Evolutionary conservation across 768 basidiomycete species (phyloP).

Genomic region (Sarcomyxa edulis): DNA sequence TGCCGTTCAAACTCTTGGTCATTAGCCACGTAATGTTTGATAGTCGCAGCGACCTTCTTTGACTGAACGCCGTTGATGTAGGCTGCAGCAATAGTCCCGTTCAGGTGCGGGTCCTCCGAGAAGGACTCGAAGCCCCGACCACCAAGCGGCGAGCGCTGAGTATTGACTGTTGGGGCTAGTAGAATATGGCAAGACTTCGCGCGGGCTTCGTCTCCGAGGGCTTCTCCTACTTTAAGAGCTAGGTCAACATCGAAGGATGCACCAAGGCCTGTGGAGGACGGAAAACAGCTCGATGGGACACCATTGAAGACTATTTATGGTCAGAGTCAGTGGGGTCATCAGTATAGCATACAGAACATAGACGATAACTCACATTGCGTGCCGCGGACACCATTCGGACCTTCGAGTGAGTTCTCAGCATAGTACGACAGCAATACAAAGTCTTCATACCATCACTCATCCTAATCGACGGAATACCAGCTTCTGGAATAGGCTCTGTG

Average conservation of each 20-base stretch:
- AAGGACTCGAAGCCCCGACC: constrained; percentile 60
- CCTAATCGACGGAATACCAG: constrained; percentile 34
- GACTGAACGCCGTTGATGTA: constrained; percentile 62
- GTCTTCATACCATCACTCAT: constrained; percentile 40
- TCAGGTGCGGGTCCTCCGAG: constrained; percentile 55
- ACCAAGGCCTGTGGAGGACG: constrained; percentile 49
- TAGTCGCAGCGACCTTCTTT: constrained; percentile 51
- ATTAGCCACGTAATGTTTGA: constrained; percentile 62
- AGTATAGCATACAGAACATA: constrained; percentile 40
- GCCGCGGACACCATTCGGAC: constrained; percentile 47
- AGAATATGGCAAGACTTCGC: constrained; percentile 47
- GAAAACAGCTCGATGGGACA: constrained; percentile 52
- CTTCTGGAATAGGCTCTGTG: constrained; percentile 34
- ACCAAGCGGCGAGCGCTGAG: constrained; percentile 52
- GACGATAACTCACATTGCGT: constrained; percentile 30
- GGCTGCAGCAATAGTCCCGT: constrained; percentile 50
- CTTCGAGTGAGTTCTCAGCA: constrained; percentile 14
- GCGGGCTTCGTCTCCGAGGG: constrained; percentile 47
- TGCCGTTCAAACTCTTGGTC: constrained; percentile 57
- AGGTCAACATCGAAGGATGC: constrained; percentile 52
- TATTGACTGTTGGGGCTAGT: constrained; percentile 64
- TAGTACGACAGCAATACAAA: background rate
- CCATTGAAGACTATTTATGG: constrained; percentile 58
- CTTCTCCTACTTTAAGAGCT: constrained; percentile 38
- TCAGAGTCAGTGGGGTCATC: too few relatives aligned